These are phyloP conservation scores for Neurospora intermedia DNA, from an alignment of 495 filamentous ascomycete genomes.

Conservation along the genomic window DNA sequence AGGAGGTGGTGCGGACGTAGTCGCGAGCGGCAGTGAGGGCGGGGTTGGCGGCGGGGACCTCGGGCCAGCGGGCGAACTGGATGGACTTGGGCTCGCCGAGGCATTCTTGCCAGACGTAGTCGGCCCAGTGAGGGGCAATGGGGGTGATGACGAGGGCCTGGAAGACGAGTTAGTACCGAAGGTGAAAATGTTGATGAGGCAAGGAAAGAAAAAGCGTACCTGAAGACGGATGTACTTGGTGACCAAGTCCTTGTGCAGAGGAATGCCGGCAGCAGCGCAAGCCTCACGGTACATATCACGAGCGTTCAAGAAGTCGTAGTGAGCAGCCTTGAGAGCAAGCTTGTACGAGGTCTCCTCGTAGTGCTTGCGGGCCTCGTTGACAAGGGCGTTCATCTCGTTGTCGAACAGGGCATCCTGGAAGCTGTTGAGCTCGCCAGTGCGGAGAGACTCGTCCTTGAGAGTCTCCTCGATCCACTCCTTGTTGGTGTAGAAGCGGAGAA, in stretches of 20 bases:
- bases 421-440: conserved; percentile 58
- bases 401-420: conserved; percentile 87
- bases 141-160: conserved; percentile 38
- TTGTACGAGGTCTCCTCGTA: conserved; percentile 82
- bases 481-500: conserved; percentile 74
- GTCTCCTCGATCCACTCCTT: conserved; percentile 90
- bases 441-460: conserved; percentile 57
- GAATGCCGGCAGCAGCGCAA: conserved; percentile 56
- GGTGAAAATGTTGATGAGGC: too few relatives aligned
- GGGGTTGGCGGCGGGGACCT: conserved; percentile 49
- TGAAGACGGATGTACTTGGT: conserved; percentile 79
- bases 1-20: conserved; percentile 67
- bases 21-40: conserved; percentile 63
- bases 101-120: conserved; percentile 86
- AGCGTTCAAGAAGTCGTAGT: conserved; percentile 81
- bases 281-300: conserved; percentile 88
- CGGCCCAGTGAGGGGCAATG: conserved; percentile 87
- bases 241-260: conserved; percentile 73
- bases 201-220: too few relatives aligned
- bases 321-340: conserved; percentile 75
- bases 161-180: too few relatives aligned
- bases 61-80: conserved; percentile 70
- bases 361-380: conserved; percentile 59
- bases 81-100: conserved; percentile 65
- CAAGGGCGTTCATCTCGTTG: conserved; percentile 85